phyloP scores from a whole-genome alignment of 441 rosid genomes.

The Mallotus repandus region DNA sequence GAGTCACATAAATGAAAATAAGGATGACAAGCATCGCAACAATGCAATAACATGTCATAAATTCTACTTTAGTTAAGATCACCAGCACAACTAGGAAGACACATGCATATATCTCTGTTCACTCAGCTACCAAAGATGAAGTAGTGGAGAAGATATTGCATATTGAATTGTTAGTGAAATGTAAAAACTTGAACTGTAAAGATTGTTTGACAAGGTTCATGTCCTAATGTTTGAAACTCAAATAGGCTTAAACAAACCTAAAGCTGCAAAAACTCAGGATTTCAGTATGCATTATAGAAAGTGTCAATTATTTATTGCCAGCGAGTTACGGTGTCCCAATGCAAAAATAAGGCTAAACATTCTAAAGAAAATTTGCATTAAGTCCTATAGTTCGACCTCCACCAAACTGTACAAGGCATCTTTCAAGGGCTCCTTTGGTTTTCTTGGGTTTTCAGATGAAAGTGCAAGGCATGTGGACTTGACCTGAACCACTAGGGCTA shows the following conservation, averaged over 20 bases:
- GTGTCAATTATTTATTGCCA: not conserved
- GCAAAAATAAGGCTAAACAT: not conserved
- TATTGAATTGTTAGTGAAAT: not conserved
- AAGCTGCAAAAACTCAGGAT: too few relatives aligned
- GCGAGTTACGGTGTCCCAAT: not conserved
- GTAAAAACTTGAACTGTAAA: not conserved
- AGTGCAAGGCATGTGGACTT: not conserved
- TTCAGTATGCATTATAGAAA: not conserved
- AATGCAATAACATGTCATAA: not conserved
- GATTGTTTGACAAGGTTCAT: not conserved
- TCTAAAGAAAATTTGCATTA: not conserved
- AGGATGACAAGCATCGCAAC: not conserved
- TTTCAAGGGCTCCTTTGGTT: not conserved
- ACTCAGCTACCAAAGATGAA: not conserved
- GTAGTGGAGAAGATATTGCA: not conserved
- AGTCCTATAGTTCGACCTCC: not conserved
- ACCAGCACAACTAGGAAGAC: not conserved
- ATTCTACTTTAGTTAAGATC: not conserved
- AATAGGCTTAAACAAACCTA: not conserved
- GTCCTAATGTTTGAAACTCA: conserved; percentile 1
- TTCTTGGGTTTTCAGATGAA: not conserved
- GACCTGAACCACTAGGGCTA: not conserved
- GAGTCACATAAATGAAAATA: not conserved
- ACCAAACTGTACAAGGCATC: not conserved
- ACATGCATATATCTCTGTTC: not conserved